Evolutionary conservation across 2,329 filamentous ascomycete species (phyloP), one percentile per base, ranked within the genome.

Genomic region (Davidsoniella neocaledoniae): DNA sequence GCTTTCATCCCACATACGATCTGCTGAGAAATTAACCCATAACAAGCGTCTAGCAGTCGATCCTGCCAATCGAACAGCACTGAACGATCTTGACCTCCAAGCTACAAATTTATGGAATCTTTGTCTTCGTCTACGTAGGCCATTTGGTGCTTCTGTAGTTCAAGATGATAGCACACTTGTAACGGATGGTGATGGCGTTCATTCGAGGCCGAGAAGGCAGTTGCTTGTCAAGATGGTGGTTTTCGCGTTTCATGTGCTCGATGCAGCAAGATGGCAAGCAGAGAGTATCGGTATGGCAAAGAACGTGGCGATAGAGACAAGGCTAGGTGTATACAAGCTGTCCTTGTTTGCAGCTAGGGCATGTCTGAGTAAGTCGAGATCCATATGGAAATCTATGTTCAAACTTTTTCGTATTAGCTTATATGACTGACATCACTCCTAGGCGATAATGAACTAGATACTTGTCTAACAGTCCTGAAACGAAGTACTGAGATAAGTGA

Each of bases 231-330:
- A 66, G 12, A 62, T 63, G 10, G 67, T 73, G 40, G 61, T 72
- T 2, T 66, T 88, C 56, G 74, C 83, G 0, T 86, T 85, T 57
- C 64, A 80, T 12, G 62, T 90, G 50, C 66, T 94, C 12, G 76
- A 81, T 41, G 66, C 74, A 41, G 74, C 73, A 51, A 66, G 73
- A 56, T 51, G 53, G 53, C 59, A 41, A 56, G 47, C 14, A 52
- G 55, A 48, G 56, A 54, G 43, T 58, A 53, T 19, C 57, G 57
- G 43, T 2, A 33, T 33, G 26, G 26, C 57, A 58, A 17, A 57
- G 48, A 16, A 54, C 57, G 42, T 33, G 5, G 17, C 21, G n/a
- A 36, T 47, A 23, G 48, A 51, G 62, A 58, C 38, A 66, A 72
- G 53, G 58, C 70, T 77, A 26, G 74, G 82, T 50, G 61, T 86